Evolutionary conservation across 1,284 basidiomycete species (phyloP).

Genomic region (Gomphus bonarii): DNA sequence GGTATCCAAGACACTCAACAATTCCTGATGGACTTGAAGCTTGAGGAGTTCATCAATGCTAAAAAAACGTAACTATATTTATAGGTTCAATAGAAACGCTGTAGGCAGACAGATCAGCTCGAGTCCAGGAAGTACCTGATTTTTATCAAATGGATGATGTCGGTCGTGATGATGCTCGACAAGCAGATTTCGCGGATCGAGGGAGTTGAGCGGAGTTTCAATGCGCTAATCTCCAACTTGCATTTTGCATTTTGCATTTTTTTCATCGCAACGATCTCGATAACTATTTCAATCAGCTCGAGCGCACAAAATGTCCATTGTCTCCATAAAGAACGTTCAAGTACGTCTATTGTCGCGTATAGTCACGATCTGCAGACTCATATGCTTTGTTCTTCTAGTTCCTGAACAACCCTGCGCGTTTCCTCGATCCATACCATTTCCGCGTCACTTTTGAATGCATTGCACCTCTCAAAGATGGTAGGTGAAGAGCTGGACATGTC

Average conservation of each 20-base stretch:
- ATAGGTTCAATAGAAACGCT: too few relatives aligned
- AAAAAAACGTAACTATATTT: too few relatives aligned
- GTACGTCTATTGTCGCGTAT: constrained; percentile 3
- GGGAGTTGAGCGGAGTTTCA: not conserved
- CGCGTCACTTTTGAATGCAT: constrained; percentile 98
- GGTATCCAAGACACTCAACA: too few relatives aligned
- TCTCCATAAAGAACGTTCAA: constrained; percentile 8
- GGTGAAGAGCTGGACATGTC: constrained; percentile 15
- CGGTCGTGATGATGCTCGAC: too few relatives aligned
- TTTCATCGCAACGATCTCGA: not conserved
- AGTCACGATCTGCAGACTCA: constrained; percentile 26
- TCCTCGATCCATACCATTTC: constrained; percentile 87
- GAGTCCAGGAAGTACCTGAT: too few relatives aligned
- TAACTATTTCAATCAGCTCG: not conserved
- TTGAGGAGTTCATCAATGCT: too few relatives aligned
- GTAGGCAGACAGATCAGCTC: too few relatives aligned
- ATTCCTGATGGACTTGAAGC: too few relatives aligned
- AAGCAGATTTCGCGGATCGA: too few relatives aligned
- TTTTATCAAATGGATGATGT: too few relatives aligned
- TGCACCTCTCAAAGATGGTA: constrained; percentile 83
- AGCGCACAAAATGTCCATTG: constrained; percentile 4
- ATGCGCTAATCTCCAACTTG: not conserved
- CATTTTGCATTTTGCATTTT: not conserved
- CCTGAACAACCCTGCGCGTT: constrained; percentile 87
- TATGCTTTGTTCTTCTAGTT: constrained; percentile 45